phyloP scores from a whole-genome alignment of 495 filamentous ascomycete species.

The Viridothelium virens region DNA sequence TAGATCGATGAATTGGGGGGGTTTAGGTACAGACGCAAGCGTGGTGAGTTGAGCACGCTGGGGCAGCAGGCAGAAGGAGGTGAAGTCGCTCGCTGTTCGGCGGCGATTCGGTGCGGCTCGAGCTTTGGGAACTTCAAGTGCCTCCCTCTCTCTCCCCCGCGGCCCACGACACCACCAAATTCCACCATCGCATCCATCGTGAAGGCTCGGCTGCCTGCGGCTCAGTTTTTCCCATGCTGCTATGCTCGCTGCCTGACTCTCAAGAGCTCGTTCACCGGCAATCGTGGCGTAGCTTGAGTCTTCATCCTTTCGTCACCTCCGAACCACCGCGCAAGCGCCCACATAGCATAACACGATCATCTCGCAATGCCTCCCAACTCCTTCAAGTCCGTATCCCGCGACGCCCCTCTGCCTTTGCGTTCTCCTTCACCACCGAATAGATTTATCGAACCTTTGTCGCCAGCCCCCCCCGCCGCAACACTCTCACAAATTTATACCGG shows the following conservation, averaged over 20 bases:
- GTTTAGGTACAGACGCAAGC: not conserved
- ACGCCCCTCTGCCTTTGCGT: constrained; percentile 14
- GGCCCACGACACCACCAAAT: not conserved
- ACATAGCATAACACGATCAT: not conserved
- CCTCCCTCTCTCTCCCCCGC: not conserved
- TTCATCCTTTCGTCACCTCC: not conserved
- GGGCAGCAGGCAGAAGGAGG: not conserved
- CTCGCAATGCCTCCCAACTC: constrained; percentile 5
- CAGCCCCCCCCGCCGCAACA: constrained; percentile 14
- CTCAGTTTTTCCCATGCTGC: not conserved
- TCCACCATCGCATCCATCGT: not conserved
- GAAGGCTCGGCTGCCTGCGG: not conserved
- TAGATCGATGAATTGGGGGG: not conserved
- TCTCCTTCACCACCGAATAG: constrained; percentile 32
- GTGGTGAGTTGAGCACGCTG: not conserved
- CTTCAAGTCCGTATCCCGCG: not conserved
- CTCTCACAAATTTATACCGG: constrained; percentile 9
- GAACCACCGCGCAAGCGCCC: not conserved
- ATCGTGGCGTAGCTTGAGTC: not conserved
- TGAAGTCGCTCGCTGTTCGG: not conserved
- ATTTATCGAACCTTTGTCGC: constrained; percentile 34
- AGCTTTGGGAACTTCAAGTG: not conserved
- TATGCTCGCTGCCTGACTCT: not conserved
- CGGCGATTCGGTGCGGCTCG: constrained; percentile 2
- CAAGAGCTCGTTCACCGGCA: not conserved